Conservation (phyloP, 768 basidiomycete genomes). For the Lactifluus rugatus region DNA sequence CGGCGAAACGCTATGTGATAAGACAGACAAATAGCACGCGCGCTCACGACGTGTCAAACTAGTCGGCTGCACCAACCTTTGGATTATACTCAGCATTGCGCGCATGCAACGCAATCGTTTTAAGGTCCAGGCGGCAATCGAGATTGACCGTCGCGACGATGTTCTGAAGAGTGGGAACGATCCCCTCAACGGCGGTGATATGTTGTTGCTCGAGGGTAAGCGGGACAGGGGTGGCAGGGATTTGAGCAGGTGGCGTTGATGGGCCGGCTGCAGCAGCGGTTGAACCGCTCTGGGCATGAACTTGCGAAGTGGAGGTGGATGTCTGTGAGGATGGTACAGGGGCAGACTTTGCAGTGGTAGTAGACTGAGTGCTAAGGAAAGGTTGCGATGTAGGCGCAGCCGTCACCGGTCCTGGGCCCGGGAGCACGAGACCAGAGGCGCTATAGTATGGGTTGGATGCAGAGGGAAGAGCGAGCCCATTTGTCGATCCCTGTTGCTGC, state of each 20-base stretch:
- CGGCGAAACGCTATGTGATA: conserved; percentile 90
- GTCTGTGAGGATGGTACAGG: conserved; percentile 21
- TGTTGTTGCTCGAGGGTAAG: conserved; percentile 86
- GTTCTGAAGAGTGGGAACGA: conserved; percentile 98
- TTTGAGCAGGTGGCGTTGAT: conserved; percentile 42
- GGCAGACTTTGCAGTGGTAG: conserved; percentile 26
- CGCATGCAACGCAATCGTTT: conserved; percentile 97
- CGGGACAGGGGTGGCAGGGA: conserved; percentile 59
- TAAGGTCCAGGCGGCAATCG: conserved; percentile 91
- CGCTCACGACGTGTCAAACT: conserved; percentile 47
- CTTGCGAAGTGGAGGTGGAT: conserved; percentile 22
- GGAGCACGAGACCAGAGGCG: conserved; percentile 38
- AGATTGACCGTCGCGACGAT: conserved; percentile 99
- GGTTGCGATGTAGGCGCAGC: conserved; percentile 32
- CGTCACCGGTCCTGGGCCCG: conserved; percentile 48
- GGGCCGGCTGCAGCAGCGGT: conserved; percentile 45
- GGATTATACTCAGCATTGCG: conserved; percentile 99
- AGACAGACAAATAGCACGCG: conserved; percentile 42
- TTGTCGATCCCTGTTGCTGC: conserved; percentile 29
- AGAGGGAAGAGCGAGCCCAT: conserved; percentile 51
- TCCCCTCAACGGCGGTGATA: conserved; percentile 94
- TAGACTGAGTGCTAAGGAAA: conserved; percentile 20
- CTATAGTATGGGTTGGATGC: conserved; percentile 32
- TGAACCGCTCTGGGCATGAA: background rate
- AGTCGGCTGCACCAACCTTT: conserved; percentile 73